Evolutionary conservation across 306 rosid genomes (phyloP).

Genomic region (Cyclanthera cordifolia): DNA sequence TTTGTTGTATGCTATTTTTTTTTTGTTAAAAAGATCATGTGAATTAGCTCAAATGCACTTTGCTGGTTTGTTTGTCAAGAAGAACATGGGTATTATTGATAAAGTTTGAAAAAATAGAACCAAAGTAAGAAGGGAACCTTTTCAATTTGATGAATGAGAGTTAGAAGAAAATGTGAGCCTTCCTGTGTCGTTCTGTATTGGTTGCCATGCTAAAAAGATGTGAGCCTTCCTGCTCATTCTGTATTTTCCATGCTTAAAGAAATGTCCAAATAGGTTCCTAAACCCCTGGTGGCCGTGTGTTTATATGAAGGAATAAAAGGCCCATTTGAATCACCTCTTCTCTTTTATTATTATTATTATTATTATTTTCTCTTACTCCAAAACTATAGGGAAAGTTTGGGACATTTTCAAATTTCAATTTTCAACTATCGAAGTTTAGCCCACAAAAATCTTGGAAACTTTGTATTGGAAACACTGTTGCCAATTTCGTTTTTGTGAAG

Average conservation of each 20-base stretch:
- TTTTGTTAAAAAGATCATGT: too few relatives aligned
- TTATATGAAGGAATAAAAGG: neutral
- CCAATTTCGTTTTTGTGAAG: neutral
- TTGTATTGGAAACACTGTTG: neutral
- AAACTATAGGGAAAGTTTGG: neutral
- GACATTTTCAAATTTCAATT: neutral
- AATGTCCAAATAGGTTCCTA: neutral
- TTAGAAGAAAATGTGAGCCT: neutral
- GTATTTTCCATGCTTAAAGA: neutral
- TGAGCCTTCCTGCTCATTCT: neutral
- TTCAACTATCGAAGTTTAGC: neutral
- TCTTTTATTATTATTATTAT: too few relatives aligned
- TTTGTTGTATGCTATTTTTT: too few relatives aligned
- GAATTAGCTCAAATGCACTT: too few relatives aligned
- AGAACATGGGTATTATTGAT: neutral
- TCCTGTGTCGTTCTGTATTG: neutral
- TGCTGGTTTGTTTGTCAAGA: neutral
- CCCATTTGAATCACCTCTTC: neutral
- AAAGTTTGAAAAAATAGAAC: neutral
- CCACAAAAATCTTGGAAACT: neutral
- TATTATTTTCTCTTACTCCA: neutral
- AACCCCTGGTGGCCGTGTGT: neutral
- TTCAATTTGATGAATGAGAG: neutral
- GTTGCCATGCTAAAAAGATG: neutral
- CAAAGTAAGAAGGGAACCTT: neutral